A percentile compares a stretch with the other conserved stretches of the same genome.
Evolutionary conservation across 768 basidiomycete species (phyloP).

Genomic region (Boletus bicolor): DNA sequence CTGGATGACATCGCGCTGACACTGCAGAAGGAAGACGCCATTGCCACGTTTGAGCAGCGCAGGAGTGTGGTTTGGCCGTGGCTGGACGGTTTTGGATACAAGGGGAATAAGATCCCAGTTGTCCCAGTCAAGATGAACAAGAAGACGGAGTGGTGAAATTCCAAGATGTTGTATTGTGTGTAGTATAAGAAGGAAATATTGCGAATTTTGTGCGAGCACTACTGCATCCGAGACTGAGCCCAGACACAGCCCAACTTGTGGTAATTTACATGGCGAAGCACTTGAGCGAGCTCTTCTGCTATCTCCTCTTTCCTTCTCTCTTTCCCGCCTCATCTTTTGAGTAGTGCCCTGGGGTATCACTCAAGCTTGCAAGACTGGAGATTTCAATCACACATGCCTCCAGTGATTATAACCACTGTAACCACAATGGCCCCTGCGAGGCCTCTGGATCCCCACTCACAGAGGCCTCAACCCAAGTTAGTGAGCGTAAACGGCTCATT

Average conservation of each 20-base stretch:
- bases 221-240: constrained; percentile 18
- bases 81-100: constrained; percentile 94
- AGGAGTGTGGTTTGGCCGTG: constrained; percentile 86
- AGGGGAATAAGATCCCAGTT: constrained; percentile 70
- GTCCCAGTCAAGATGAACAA: constrained; percentile 35
- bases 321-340: neutral
- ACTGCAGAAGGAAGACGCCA: constrained; percentile 71
- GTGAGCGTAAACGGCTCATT: constrained; percentile 4
- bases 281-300: neutral
- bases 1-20: constrained; percentile 97
- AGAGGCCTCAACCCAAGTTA: constrained; percentile 16
- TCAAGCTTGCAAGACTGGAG: neutral
- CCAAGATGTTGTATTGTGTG: neutral
- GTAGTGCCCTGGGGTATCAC: neutral
- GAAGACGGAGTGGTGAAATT: constrained; percentile 71
- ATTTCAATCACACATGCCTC: constrained; percentile 15
- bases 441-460: constrained; percentile 12
- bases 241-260: constrained; percentile 7
- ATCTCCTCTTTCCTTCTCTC: neutral
- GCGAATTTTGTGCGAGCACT: constrained; percentile 4
- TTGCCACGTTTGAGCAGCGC: constrained; percentile 75
- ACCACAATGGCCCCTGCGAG: constrained; percentile 11
- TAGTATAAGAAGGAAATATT: neutral
- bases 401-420: constrained; percentile 6
- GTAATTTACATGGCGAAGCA: constrained; percentile 8